Evolutionary conservation across 2,329 filamentous ascomycete genomes (phyloP), one percentile per base, ranked within the genome.

Genomic region (Diaporthe caulivora): DNA sequence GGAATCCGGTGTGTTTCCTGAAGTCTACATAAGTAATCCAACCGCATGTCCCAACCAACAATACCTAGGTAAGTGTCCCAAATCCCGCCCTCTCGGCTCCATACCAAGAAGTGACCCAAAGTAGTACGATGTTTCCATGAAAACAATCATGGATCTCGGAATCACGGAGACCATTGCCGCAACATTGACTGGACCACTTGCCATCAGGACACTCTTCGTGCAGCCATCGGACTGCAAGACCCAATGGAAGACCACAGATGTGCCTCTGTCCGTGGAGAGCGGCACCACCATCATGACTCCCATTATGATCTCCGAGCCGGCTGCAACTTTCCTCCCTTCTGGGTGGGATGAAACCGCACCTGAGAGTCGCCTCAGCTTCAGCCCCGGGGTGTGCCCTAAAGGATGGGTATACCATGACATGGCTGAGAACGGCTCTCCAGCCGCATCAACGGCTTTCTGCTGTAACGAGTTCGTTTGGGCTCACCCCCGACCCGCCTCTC

Each of bases 381-480:
- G 55, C 55, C 55, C 55, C 6, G 55, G 55, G 13, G 55, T 60
- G 13, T 60, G 55, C 42, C 55, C 34, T 18, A 15, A 40, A 60
- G 55, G 55, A 26, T 60, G 55, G 55, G n/a, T 60, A 6, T 60
- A 60, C 55, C n/a, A 60, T 18, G 55, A 21, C n/a, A 42, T 60
- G 55, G 34, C 34, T 24, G 55, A 60, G 55, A 7, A 42, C n/a
- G n/a, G 31, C 34, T 60, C 55, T 18, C 13, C 11, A 9, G 34
- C n/a, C 6, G 55, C 21, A 18, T 42, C 55, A 42, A 60, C 55
- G 13, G 55, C 55, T 26, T 42, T 42, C 15, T 60, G 55, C n/a
- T 60, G 55, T 42, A 17, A 42, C n/a, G 42, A n/a, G 55, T 60
- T 24, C 34, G 55, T n/a, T 55, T 18, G 13, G 54, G 37, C 34